Base-by-base conservation (phyloP, 192 early-diverging fungal species). In the Polychytrium aggregatum region DNA sequence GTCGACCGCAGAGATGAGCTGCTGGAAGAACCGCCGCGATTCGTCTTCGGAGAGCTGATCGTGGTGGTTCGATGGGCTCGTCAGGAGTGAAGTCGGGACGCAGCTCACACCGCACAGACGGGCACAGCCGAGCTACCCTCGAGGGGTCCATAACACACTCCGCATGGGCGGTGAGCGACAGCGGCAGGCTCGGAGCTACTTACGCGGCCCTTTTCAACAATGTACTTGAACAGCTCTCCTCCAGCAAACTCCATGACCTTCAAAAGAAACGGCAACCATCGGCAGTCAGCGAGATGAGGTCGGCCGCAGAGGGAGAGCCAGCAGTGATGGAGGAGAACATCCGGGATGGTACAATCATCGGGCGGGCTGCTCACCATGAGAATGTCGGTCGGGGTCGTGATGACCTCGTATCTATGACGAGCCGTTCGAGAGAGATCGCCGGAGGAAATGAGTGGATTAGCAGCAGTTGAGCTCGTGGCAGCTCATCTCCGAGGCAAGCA, bases 361-460 rank as follows among this genome's bases (percentile, higher is more conserved):
- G n/a, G n/a, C n/a, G n/a, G n/a, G n/a, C n/a, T n/a, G n/a, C n/a
- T 83, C 47, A 92, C 95, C 88, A 98, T 87, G 55, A 96, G 90
- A 53, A 94, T 91, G 62, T 96, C 92, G 0, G 92, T 92, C 1
- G 87, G 75, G 4, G 92, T 98, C 5, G 89, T 87, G 46, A 98
- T 94, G 42, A 98, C 91, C 62, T 98, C 95, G 72, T 98, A 87
- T 56, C 82, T 84, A 24, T 20, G 35, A 67, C 28, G n/a, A n/a
- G n/a, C n/a, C n/a, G n/a, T n/a, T n/a, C n/a, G n/a, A n/a, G n/a
- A n/a, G n/a, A n/a, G n/a, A n/a, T n/a, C n/a, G n/a, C n/a, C n/a
- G n/a, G n/a, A n/a, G n/a, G n/a, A n/a, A n/a, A n/a, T n/a, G n/a
- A n/a, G n/a, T n/a, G n/a, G n/a, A n/a, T n/a, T n/a, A n/a, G n/a